These are phyloP conservation scores for Juglanconis oblonga DNA, from an alignment of 2,329 filamentous ascomycete species.

Conservation along the genomic window DNA sequence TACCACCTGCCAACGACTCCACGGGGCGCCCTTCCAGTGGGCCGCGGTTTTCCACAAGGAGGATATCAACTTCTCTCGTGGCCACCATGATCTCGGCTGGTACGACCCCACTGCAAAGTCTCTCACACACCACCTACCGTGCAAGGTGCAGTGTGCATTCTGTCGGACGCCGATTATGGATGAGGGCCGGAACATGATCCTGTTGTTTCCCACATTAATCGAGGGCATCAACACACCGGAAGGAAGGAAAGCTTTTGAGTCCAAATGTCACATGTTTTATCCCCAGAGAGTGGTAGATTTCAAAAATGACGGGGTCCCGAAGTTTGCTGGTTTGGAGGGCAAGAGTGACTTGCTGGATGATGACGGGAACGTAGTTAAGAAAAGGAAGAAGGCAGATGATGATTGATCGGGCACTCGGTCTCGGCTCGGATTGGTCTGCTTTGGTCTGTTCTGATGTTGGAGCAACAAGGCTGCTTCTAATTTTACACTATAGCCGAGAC, in stretches of 20 bases:
- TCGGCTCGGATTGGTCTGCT: no score
- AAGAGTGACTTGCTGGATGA: slow-evolving; percentile 30
- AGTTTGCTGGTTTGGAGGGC: slow-evolving; percentile 68
- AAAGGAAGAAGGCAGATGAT: not conserved
- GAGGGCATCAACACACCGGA: slow-evolving; percentile 55
- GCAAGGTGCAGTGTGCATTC: slow-evolving; percentile 74
- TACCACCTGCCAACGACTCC: slow-evolving; percentile 73
- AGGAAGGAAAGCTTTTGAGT: slow-evolving; percentile 62
- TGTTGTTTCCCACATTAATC: slow-evolving; percentile 75
- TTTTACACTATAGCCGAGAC: no score
- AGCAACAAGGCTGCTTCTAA: no score
- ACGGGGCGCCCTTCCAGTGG: slow-evolving; percentile 87
- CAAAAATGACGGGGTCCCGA: slow-evolving; percentile 67
- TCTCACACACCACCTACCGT: slow-evolving; percentile 68
- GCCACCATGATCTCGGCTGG: slow-evolving; percentile 64
- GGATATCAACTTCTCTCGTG: slow-evolving; percentile 66
- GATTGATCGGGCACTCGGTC: not conserved
- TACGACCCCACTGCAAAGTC: slow-evolving; percentile 64
- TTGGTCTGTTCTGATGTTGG: no score
- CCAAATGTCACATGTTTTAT: slow-evolving; percentile 80
- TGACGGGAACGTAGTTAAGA: slow-evolving; percentile 19
- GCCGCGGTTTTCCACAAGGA: slow-evolving; percentile 82
- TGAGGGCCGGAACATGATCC: slow-evolving; percentile 79
- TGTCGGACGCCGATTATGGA: slow-evolving; percentile 84
- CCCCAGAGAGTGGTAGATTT: slow-evolving; percentile 72